These are phyloP conservation scores for Coemansia sp. DNA, from an alignment of 192 early-diverging fungal species.

Conservation along the genomic window DNA sequence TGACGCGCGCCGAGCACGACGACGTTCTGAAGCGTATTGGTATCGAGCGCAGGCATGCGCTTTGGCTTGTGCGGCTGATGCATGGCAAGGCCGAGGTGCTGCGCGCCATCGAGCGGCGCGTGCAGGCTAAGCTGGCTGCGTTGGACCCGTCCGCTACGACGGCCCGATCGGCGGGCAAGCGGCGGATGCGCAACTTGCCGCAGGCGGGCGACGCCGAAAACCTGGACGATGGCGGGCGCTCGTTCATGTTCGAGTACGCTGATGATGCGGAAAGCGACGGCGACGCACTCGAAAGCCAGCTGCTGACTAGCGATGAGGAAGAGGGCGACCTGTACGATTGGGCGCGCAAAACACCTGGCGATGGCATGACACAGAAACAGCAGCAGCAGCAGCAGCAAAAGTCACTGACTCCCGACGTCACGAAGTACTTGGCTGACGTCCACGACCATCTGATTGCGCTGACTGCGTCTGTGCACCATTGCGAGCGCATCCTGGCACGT, in stretches of 20 bases:
- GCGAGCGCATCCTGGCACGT: constrained; percentile 74
- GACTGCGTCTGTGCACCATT: constrained; percentile 76
- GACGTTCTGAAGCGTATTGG: constrained; percentile 78
- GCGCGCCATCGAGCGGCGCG: constrained; percentile 62
- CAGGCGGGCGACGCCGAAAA: neutral
- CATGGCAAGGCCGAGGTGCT: constrained; percentile 75
- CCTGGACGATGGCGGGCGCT: neutral
- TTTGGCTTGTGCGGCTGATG: constrained; percentile 67
- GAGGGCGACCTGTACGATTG: constrained; percentile 46
- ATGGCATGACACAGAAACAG: neutral
- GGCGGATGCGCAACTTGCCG: neutral
- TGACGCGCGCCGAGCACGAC: constrained; percentile 80
- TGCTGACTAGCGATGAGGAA: constrained; percentile 54
- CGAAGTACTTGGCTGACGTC: constrained; percentile 34
- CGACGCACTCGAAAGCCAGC: constrained; percentile 36
- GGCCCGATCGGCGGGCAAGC: neutral
- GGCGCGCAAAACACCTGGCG: constrained; percentile 9
- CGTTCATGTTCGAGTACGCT: neutral
- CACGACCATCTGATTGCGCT: constrained; percentile 77
- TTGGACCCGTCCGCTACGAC: neutral
- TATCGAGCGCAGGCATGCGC: constrained; percentile 68
- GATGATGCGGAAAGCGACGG: constrained; percentile 8
- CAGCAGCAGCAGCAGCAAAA: neutral
- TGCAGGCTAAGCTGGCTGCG: constrained; percentile 19
- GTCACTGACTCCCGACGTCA: constrained; percentile 19